A percentile compares a stretch with the other conserved stretches of the same genome.
Evolutionary conservation across 2,329 filamentous ascomycete species (phyloP).

Genomic region (Aspergillus quadrilineatus): DNA sequence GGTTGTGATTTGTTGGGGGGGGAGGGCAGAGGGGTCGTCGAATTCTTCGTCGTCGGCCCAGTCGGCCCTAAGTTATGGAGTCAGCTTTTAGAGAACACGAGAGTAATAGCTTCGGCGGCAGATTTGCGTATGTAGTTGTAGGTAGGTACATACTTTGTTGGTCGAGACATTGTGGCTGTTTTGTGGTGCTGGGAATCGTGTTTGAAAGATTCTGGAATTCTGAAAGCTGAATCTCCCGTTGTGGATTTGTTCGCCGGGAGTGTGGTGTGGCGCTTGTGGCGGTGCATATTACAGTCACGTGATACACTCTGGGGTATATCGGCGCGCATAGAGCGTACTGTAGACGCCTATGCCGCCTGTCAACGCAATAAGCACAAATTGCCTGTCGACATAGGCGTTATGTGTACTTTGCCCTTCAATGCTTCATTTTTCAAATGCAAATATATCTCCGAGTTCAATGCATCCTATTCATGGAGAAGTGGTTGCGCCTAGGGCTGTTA

Average conservation of each 20-base stretch:
- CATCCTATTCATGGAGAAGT: no score
- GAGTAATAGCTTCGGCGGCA: background rate
- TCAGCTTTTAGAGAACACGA: no score
- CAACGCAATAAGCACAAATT: no score
- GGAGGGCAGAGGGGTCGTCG: conserved; percentile 81
- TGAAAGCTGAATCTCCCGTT: conserved; percentile 39
- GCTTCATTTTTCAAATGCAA: no score
- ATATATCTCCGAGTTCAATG: no score
- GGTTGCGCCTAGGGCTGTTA: no score
- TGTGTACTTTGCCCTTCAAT: no score
- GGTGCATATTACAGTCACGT: conserved; percentile 14
- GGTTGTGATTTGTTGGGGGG: conserved; percentile 80
- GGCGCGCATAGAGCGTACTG: background rate
- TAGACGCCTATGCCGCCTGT: no score
- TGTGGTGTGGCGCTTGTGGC: conserved; percentile 40
- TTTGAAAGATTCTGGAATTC: conserved; percentile 42
- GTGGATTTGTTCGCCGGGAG: conserved; percentile 41
- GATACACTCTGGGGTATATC: conserved; percentile 15
- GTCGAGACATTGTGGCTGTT: conserved; percentile 45
- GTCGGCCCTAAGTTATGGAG: conserved; percentile 57
- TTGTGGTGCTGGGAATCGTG: conserved; percentile 23
- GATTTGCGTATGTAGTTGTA: background rate
- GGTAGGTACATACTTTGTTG: conserved; percentile 43
- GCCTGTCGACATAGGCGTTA: no score
- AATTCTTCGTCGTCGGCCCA: conserved; percentile 93